A percentile compares a stretch with the other conserved stretches of the same genome.
Evolutionary conservation across 2,329 filamentous ascomycete genomes (phyloP).

Genomic region (Colletotrichum aenigma): DNA sequence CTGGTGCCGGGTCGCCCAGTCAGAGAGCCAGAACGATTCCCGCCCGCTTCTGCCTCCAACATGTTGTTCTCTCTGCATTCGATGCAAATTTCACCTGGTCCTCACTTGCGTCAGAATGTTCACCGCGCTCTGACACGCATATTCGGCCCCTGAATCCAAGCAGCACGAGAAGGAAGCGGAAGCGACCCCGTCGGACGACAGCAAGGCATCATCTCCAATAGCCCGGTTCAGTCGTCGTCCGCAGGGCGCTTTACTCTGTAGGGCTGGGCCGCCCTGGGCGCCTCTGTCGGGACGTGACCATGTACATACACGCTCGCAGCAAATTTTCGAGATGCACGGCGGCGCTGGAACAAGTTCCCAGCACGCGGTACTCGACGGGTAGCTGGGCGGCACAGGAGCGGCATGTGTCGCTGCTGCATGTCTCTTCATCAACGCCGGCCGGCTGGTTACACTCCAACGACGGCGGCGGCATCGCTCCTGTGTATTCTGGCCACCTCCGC

Average conservation of each 20-base stretch:
- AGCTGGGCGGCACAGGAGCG: not conserved
- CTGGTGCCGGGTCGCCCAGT: not conserved
- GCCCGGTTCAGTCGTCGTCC: not conserved
- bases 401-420: not conserved
- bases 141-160: not conserved
- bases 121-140: not conserved
- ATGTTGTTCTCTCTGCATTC: constrained; percentile 9
- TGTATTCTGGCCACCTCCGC: not conserved
- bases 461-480: not conserved
- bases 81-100: not conserved
- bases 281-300: not conserved
- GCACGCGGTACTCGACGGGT: not conserved
- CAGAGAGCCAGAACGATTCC: not conserved
- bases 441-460: constrained; percentile 11
- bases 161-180: not conserved
- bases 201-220: not conserved
- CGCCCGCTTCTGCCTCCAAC: not conserved
- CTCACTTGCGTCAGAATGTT: not conserved
- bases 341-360: not conserved
- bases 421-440: constrained; percentile 1
- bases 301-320: not conserved
- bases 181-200: not conserved
- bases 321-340: not conserved
- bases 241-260: not conserved
- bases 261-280: constrained; percentile 11